A percentile compares a stretch with the other conserved stretches of the same genome.
phyloP scores from a whole-genome alignment of 2,329 filamentous ascomycete genomes.

The Amauroascus niger region DNA sequence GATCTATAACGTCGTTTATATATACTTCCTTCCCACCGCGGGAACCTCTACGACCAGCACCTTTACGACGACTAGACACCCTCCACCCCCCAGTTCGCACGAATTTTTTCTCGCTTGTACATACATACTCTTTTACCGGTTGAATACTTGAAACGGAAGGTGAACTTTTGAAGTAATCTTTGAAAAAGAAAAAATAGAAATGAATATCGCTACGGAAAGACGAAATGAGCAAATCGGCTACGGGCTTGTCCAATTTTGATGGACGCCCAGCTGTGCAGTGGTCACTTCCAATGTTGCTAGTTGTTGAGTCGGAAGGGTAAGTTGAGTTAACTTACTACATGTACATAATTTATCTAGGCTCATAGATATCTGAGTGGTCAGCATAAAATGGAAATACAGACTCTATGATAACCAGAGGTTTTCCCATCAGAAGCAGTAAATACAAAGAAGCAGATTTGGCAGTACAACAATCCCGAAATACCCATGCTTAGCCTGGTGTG shows the following conservation, averaged over 20 bases:
- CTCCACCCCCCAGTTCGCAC: not conserved
- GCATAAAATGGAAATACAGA: not conserved
- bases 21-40: too few species aligned
- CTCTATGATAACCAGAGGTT: not conserved
- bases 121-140: conserved; percentile 2
- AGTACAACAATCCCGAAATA: too few species aligned
- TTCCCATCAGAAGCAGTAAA: too few species aligned
- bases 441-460: too few species aligned
- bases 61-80: not conserved
- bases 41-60: not conserved
- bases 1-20: not conserved
- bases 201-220: not conserved
- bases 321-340: not conserved
- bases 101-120: conserved; percentile 1
- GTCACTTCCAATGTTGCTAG: not conserved
- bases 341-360: not conserved
- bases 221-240: not conserved
- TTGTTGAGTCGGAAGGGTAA: not conserved
- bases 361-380: not conserved
- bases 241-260: not conserved
- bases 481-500: too few species aligned
- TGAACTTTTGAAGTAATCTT: not conserved
- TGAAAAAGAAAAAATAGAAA: not conserved
- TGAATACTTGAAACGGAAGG: not conserved
- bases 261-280: not conserved